phyloP scores from a whole-genome alignment of 2,329 filamentous ascomycete genomes.

The Fusarium pseudocircinatum region DNA sequence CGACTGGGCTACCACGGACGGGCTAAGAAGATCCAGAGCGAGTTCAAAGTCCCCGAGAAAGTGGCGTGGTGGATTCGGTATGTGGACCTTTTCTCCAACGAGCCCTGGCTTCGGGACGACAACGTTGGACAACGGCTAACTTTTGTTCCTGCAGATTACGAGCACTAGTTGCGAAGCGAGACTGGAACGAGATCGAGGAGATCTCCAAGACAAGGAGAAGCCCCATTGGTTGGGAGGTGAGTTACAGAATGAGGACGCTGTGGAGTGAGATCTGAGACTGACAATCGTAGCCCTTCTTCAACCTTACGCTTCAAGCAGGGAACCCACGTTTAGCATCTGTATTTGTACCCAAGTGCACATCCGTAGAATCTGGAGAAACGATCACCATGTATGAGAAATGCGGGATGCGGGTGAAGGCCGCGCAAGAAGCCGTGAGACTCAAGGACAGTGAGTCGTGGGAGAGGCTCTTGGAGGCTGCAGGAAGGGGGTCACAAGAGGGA shows the following conservation, averaged over 20 bases:
- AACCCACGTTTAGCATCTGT: slow-evolving; percentile 85
- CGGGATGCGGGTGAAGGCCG: slow-evolving; percentile 86
- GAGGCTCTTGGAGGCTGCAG: slow-evolving; percentile 77
- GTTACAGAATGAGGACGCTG: slow-evolving; percentile 43
- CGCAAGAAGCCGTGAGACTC: slow-evolving; percentile 86
- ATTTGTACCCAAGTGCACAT: slow-evolving; percentile 89
- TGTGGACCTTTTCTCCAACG: slow-evolving; percentile 40
- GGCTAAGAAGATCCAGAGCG: slow-evolving; percentile 86
- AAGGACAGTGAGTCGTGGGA: slow-evolving; percentile 83
- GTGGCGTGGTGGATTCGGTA: slow-evolving; percentile 85
- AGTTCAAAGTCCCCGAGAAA: slow-evolving; percentile 94
- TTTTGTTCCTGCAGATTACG: slow-evolving; percentile 67
- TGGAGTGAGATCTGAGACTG: slow-evolving; percentile 9
- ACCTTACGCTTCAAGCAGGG: slow-evolving; percentile 85
- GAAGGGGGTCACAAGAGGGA: slow-evolving; percentile 70
- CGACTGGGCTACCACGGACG: slow-evolving; percentile 83
- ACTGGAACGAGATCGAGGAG: slow-evolving; percentile 94
- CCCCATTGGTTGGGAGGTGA: slow-evolving; percentile 95
- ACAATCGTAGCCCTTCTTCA: slow-evolving; percentile 80
- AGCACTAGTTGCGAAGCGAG: slow-evolving; percentile 86
- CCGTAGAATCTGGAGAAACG: slow-evolving; percentile 72
- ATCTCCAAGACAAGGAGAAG: slow-evolving; percentile 81
- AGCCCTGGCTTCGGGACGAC: slow-evolving; percentile 10
- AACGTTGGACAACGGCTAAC: slow-evolving; percentile 30
- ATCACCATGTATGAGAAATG: slow-evolving; percentile 98